Base-by-base conservation (phyloP, 805 yeast species). In the Yamadazyma olivae region DNA sequence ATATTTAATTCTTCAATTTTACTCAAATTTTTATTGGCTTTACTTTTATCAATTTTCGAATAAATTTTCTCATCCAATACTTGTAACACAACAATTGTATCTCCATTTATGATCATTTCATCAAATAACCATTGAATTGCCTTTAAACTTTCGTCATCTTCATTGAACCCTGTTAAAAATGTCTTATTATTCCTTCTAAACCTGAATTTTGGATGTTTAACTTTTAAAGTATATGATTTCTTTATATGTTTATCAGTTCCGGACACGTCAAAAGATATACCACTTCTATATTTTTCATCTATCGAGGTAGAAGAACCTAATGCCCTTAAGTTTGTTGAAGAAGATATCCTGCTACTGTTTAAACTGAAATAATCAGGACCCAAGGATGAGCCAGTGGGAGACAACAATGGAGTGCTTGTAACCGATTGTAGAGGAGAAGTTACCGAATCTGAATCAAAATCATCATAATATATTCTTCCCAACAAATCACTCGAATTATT, bases 41-140 rank as follows among this genome's bases (percentile, higher is more conserved):
- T 38, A 2, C 32, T 33, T 24, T 50, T 55, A 45, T 68, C 64
- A 12, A 67, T 62, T 3, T 30, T 26, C 17, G 40, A 44, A 41
- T 50, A 38, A 10, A 39, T 28, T 41, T 62, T 65, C 29, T 61
- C 69, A 40, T 66, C 70, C 38, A 67, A 48, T 5, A 67, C 74
- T 38, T 65, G 71, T 12, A 68, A 46, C 5, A 67, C 57, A 9
- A 68, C 53, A 10, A 68, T 50, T 12, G 74, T 65, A 44, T 68
- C 74, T 10, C 74, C 74, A 50, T 63, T 51, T 18, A 66, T 52
- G 9, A 64, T 55, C 63, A 68, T 56, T 44, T 68, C 71, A 40
- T 65, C 70, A 45, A 68, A 61, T 20, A 67, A 50, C 74, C 74
- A 68, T 36, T 63, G 66, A 16, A 67, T 60, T 4, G 74, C 72